These are phyloP conservation scores for Corylus avellana DNA, from an alignment of 306 rosid genomes.

Conservation along the genomic window DNA sequence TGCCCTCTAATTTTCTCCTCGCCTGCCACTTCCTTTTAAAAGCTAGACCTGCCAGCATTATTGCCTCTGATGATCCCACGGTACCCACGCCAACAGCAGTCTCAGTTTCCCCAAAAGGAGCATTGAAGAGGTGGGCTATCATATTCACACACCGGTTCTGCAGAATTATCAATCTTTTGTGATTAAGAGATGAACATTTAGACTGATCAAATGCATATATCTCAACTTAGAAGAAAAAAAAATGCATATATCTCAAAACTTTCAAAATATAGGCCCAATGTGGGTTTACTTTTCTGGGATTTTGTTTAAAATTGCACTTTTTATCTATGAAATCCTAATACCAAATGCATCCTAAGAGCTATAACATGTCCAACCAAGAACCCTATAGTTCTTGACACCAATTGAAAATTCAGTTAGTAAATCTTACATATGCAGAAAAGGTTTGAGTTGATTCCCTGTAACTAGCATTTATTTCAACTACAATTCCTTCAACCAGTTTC, in stretches of 20 bases:
- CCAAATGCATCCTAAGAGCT: too few relatives aligned
- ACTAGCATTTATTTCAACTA: too few relatives aligned
- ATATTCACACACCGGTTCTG: conserved; percentile 96
- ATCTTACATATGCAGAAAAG: background rate
- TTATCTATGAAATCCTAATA: too few relatives aligned
- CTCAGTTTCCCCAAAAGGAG: conserved; percentile 66
- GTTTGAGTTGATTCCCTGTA: too few relatives aligned
- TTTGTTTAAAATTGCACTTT: too few relatives aligned
- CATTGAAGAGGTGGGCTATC: conserved; percentile 73
- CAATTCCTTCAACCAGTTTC: too few relatives aligned
- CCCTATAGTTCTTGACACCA: background rate
- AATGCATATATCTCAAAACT: background rate
- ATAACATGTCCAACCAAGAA: background rate
- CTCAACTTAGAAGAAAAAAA: background rate
- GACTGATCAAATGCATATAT: background rate
- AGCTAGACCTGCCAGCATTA: conserved; percentile 92
- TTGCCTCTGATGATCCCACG: conserved; percentile 94
- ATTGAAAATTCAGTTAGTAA: background rate
- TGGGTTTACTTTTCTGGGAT: background rate
- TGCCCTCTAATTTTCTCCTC: conserved; percentile 68
- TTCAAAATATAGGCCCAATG: background rate
- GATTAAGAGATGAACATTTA: background rate
- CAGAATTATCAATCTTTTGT: conserved; percentile 6
- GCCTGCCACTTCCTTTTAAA: conserved; percentile 89
- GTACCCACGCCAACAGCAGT: conserved; percentile 87